Base-by-base conservation (phyloP, 2,329 filamentous ascomycete species). In the Ilyonectria destructans region DNA sequence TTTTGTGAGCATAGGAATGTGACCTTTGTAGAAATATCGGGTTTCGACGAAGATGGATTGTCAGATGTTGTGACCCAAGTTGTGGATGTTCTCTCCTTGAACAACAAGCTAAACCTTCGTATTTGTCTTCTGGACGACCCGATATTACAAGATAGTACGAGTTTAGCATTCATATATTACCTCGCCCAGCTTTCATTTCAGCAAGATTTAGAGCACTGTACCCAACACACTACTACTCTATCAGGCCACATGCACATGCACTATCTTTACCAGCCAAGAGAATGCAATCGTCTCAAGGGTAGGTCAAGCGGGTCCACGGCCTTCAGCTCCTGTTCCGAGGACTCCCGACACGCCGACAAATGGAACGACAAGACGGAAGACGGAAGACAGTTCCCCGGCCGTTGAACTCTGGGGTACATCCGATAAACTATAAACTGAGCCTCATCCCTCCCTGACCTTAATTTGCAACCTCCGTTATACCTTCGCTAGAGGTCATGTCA, bases 311-410 rank as follows among this genome's bases (percentile, higher is more conserved):
- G 57, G 57, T 57, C 63, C 46, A 13, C n/a, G 43, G n/a, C 19
- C n/a, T 51, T 40, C 23, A 37, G 21, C 59, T 35, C 12, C 15
- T 57, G 60, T 71, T 74, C 72, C 72, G 72, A 67, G 49, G 72
- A 56, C 61, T 63, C 72, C 72, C 72, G 72, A 74, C 46, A 59
- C 26, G 26, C 71, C n/a, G 31, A 54, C 48, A 40, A 26, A 17
- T 35, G 37, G 51, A 56, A 48, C 35, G 49, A 57, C 31, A 62
- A 29, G 33, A 35, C 52, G 54, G 45, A 58, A 43, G 40, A 37
- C 59, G 59, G 59, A 45, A 33, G 43, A 35, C 23, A 23, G 12
- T 23, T 23, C 48, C 40, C 52, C 52, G 45, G 54, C 23, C 35
- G 19, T 51, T 63, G 33, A 33, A 33, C 26, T 26, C 60, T 58